Evolutionary conservation across 345 rosid genomes (phyloP).

Genomic region (Triadica sebifera): DNA sequence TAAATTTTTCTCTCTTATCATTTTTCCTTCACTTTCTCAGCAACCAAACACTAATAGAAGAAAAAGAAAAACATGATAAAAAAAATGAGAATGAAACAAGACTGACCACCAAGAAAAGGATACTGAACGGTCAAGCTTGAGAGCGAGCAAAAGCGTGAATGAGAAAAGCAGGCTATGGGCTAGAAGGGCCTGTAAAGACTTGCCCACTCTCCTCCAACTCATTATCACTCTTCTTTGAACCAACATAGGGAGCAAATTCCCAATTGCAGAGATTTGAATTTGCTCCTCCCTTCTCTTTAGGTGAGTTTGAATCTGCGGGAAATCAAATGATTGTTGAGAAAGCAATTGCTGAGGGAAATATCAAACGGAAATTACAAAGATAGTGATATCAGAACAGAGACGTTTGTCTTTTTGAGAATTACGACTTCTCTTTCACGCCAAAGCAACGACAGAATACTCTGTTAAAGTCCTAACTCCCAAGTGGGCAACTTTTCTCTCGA

Average conservation of each 20-base stretch:
- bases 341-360: neutral
- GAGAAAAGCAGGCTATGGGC: constrained; percentile 75
- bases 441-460: neutral
- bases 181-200: constrained; percentile 57
- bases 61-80: neutral
- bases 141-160: constrained; percentile 70
- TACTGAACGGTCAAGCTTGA: constrained; percentile 63
- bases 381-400: constrained; percentile 5
- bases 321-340: neutral
- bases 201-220: constrained; percentile 78
- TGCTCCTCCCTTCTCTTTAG: neutral
- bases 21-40: neutral
- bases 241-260: constrained; percentile 32
- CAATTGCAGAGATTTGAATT: constrained; percentile 5
- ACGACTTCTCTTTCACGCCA: constrained; percentile 32
- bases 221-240: constrained; percentile 48
- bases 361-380: constrained; percentile 25
- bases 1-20: neutral
- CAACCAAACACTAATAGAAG: constrained; percentile 1
- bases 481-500: neutral
- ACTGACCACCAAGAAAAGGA: constrained; percentile 79
- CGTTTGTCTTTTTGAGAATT: neutral
- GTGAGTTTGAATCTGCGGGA: neutral
- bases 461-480: neutral
- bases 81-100: neutral